A percentile compares a stretch with the other conserved stretches of the same genome.
Conservation (phyloP, 2,329 filamentous ascomycete genomes). For the Xylaria sp. region DNA sequence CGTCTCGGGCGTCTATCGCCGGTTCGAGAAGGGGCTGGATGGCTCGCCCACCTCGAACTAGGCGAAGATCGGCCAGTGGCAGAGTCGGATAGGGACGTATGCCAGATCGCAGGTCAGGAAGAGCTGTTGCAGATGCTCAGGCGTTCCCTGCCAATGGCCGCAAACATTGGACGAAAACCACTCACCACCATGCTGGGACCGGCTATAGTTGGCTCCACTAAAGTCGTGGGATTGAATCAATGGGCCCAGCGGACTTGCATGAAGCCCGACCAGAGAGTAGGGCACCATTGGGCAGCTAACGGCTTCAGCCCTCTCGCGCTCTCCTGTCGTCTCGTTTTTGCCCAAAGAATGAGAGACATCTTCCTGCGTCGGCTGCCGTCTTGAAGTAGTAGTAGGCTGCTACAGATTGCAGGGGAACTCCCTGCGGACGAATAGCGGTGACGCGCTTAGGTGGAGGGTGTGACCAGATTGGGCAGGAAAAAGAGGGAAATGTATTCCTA, state of each 20-base stretch:
- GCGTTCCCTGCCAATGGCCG: slow-evolving; percentile 27
- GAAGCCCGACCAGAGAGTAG: slow-evolving; percentile 28
- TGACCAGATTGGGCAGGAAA: slow-evolving; percentile 37
- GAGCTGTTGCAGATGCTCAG: slow-evolving; percentile 21
- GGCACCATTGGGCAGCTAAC: slow-evolving; percentile 31
- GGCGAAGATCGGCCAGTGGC: slow-evolving; percentile 29
- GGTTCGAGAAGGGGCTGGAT: slow-evolving; percentile 26
- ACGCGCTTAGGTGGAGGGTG: slow-evolving; percentile 29
- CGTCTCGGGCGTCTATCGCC: slow-evolving; percentile 28
- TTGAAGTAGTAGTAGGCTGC: slow-evolving; percentile 28
- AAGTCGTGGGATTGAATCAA: slow-evolving; percentile 14
- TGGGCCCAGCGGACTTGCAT: slow-evolving; percentile 20
- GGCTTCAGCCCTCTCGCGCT: slow-evolving; percentile 11
- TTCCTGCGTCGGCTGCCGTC: slow-evolving; percentile 7
- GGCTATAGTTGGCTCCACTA: slow-evolving; percentile 13
- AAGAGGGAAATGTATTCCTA: slow-evolving; percentile 13
- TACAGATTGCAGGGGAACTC: slow-evolving; percentile 32
- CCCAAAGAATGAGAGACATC: slow-evolving; percentile 20
- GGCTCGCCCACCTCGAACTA: slow-evolving; percentile 19
- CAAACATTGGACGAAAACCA: slow-evolving; percentile 15
- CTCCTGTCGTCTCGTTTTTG: slow-evolving; percentile 22
- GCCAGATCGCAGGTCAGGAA: slow-evolving; percentile 21
- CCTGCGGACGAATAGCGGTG: slow-evolving; percentile 35
- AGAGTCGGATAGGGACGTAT: slow-evolving; percentile 17
- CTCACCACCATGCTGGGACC: slow-evolving; percentile 20